These are phyloP conservation scores for Hypoxylon trugodes DNA, from an alignment of 495 filamentous ascomycete genomes.

Conservation along the genomic window DNA sequence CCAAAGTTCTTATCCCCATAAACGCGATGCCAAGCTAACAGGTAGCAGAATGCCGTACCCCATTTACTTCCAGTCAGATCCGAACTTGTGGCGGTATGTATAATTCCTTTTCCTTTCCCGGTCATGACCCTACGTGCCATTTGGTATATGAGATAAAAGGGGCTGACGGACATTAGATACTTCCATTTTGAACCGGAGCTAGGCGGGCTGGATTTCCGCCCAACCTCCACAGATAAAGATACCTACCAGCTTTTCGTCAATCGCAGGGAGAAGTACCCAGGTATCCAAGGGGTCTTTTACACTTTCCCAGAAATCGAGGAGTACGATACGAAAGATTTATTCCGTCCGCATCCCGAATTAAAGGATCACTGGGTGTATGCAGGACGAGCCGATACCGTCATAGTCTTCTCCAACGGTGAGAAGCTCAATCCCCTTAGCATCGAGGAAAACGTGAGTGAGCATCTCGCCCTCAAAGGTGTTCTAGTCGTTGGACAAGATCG, in stretches of 20 bases:
- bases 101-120: no score
- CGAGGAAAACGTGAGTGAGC: constrained; percentile 55
- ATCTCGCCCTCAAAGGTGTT: constrained; percentile 56
- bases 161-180: no score
- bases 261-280: constrained; percentile 45
- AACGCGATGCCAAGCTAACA: not conserved
- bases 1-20: not conserved
- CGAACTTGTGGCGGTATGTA: constrained; percentile 59
- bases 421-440: constrained; percentile 67
- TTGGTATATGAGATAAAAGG: no score
- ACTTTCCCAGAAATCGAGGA: constrained; percentile 60
- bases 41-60: constrained; percentile 39
- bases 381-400: constrained; percentile 66
- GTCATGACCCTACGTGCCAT: no score
- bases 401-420: constrained; percentile 71
- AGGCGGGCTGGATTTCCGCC: constrained; percentile 53
- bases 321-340: constrained; percentile 66
- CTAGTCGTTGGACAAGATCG: constrained; percentile 59
- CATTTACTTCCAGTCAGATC: constrained; percentile 45
- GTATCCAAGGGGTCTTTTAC: constrained; percentile 58
- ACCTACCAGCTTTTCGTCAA: constrained; percentile 62
- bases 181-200: constrained; percentile 57
- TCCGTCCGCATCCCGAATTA: constrained; percentile 57
- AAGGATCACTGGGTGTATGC: constrained; percentile 59
- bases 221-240: constrained; percentile 50